A percentile compares a stretch with the other conserved stretches of the same genome.
Conservation (phyloP, 768 basidiomycete species). For the Russula sp. region DNA sequence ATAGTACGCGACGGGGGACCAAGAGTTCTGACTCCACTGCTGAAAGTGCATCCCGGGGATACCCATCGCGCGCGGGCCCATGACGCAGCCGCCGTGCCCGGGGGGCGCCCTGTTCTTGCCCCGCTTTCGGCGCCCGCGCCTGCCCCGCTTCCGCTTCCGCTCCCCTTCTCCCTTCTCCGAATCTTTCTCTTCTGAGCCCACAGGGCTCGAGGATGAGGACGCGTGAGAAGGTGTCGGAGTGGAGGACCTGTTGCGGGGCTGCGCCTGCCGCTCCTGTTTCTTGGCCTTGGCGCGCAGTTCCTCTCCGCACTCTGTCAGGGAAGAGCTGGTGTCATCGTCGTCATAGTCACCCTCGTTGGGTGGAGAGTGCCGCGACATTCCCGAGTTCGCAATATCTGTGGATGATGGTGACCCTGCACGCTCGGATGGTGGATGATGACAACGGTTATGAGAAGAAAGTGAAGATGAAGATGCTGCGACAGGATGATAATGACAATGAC, state of each 20-base stretch:
- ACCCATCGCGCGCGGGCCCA: conserved; percentile 5
- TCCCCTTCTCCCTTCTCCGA: background rate
- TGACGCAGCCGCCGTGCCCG: background rate
- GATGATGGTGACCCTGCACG: background rate
- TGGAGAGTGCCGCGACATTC: background rate
- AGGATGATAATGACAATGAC: background rate
- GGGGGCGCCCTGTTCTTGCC: background rate
- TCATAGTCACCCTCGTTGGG: background rate
- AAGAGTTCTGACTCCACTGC: background rate
- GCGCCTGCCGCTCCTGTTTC: background rate
- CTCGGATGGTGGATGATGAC: background rate
- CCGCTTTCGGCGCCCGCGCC: background rate
- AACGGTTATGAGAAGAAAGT: too few species aligned
- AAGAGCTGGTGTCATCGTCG: background rate
- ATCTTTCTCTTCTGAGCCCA: background rate
- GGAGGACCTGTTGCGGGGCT: background rate
- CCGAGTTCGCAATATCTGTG: background rate
- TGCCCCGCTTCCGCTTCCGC: background rate
- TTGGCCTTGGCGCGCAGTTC: too few species aligned
- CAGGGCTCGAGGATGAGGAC: background rate
- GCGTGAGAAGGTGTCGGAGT: background rate
- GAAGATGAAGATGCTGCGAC: background rate
- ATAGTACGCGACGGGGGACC: background rate
- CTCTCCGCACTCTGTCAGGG: background rate
- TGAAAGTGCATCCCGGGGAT: background rate